These are phyloP conservation scores for Pseudozyma hubeiensis DNA, from an alignment of 1,284 basidiomycete genomes.

Conservation along the genomic window DNA sequence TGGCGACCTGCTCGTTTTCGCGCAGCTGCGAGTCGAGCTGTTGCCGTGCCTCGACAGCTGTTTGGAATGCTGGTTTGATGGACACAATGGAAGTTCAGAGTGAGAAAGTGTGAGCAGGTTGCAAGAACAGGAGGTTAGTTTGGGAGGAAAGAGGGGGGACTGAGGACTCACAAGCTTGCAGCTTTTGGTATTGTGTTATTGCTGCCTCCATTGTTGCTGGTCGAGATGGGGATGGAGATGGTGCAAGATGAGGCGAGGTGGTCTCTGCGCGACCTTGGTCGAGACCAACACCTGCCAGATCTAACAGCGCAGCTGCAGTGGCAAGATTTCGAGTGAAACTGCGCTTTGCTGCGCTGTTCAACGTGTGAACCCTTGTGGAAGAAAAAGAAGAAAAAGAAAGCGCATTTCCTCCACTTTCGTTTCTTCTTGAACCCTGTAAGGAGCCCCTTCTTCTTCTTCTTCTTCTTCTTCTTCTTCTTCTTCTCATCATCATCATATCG, in stretches of 20 bases:
- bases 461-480: too few species aligned
- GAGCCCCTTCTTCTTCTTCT: too few species aligned
- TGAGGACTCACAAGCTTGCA: conserved; percentile 39
- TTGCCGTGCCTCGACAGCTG: conserved; percentile 58
- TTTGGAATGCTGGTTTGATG: conserved; percentile 44
- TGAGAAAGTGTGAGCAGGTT: background rate
- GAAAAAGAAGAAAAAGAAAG: too few species aligned
- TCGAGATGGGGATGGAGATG: conserved; percentile 5
- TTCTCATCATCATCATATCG: too few species aligned
- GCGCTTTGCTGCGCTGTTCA: too few species aligned
- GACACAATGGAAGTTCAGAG: too few species aligned
- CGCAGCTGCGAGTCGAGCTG: conserved; percentile 76
- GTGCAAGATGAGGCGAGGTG: background rate
- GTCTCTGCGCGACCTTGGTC: conserved; percentile 4
- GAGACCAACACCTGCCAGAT: conserved; percentile 7
- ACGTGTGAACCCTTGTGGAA: too few species aligned
- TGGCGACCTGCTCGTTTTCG: conserved; percentile 91
- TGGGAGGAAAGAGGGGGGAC: too few species aligned
- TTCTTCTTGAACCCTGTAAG: too few species aligned
- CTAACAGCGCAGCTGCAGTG: conserved; percentile 1
- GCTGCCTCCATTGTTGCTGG: conserved; percentile 41
- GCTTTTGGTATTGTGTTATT: conserved; percentile 50
- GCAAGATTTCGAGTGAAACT: background rate
- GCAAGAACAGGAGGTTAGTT: background rate
- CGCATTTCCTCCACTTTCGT: too few species aligned